Conservation (phyloP, 345 rosid species). For the Aquilaria yunnanensis region DNA sequence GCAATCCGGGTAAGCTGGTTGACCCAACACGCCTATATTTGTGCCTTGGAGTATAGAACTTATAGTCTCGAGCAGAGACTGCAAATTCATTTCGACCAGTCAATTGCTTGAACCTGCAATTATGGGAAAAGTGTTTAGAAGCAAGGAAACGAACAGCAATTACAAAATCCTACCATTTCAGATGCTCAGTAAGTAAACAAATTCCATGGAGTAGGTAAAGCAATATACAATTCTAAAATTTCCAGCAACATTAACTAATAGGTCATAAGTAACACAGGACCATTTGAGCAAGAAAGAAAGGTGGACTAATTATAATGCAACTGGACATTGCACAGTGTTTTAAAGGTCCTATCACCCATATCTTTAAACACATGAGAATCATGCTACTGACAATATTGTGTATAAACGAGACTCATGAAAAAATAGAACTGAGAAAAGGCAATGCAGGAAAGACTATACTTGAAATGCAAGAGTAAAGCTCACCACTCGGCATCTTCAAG, state of each 20-base stretch:
- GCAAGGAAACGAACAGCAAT: background rate
- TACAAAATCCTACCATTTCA: background rate
- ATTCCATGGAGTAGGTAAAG: background rate
- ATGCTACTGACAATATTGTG: background rate
- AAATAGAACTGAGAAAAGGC: background rate
- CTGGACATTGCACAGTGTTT: background rate
- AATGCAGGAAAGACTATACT: background rate
- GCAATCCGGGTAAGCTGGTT: slow-evolving; percentile 47
- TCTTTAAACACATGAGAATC: background rate
- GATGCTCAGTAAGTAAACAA: background rate
- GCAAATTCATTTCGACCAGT: slow-evolving; percentile 84
- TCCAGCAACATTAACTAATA: background rate
- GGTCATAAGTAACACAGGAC: background rate
- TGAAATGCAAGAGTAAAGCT: slow-evolving; percentile 10
- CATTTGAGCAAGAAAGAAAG: background rate
- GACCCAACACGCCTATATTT: slow-evolving; percentile 58
- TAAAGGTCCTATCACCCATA: background rate
- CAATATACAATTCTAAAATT: background rate
- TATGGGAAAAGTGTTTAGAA: slow-evolving; percentile 19
- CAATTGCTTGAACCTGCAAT: slow-evolving; percentile 68
- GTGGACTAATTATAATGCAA: background rate
- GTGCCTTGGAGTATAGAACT: slow-evolving; percentile 90
- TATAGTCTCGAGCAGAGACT: slow-evolving; percentile 66
- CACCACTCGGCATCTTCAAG: slow-evolving; percentile 89
- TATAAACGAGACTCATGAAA: slow-evolving; percentile 1